A percentile compares a stretch with the other conserved stretches of the same genome.
phyloP scores from a whole-genome alignment of 2,329 filamentous ascomycete genomes.

The Onygenales sp. region DNA sequence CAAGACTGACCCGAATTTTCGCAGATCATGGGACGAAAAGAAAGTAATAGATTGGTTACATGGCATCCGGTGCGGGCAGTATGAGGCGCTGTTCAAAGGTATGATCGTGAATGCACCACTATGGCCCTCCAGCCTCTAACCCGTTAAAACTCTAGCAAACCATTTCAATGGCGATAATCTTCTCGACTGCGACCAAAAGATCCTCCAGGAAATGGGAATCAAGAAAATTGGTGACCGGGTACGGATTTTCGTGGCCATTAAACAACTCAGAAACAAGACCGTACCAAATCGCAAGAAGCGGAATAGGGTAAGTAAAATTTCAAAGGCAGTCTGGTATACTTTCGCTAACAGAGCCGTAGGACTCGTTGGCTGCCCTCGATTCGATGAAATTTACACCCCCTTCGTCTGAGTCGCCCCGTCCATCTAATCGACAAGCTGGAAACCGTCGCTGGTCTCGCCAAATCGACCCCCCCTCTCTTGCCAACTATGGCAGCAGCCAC shows the following conservation, averaged over 20 bases:
- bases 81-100: conserved; percentile 78
- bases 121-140: neutral
- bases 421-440: conserved; percentile 41
- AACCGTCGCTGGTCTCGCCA: conserved; percentile 54
- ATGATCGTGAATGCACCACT: conserved; percentile 7
- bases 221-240: conserved; percentile 96
- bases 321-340: neutral
- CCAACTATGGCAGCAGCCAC: conserved; percentile 31
- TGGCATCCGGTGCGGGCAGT: conserved; percentile 87
- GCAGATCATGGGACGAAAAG: conserved; percentile 75
- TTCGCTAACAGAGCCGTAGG: conserved; percentile 39
- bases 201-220: conserved; percentile 95
- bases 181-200: conserved; percentile 91
- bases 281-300: conserved; percentile 71
- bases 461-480: conserved; percentile 25
- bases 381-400: conserved; percentile 50
- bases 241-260: conserved; percentile 76
- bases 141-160: conserved; percentile 49
- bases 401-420: conserved; percentile 56
- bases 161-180: conserved; percentile 97
- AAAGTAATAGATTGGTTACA: conserved; percentile 83
- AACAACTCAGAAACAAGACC: conserved; percentile 68
- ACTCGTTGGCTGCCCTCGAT: conserved; percentile 76
- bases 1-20: conserved; percentile 6
- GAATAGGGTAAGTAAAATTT: conserved; percentile 58